Percentiles rank a stretch among this genome's conserved stretches.
phyloP scores from a whole-genome alignment of 2,329 filamentous ascomycete genomes.

The Trichocomaceae sp. region DNA sequence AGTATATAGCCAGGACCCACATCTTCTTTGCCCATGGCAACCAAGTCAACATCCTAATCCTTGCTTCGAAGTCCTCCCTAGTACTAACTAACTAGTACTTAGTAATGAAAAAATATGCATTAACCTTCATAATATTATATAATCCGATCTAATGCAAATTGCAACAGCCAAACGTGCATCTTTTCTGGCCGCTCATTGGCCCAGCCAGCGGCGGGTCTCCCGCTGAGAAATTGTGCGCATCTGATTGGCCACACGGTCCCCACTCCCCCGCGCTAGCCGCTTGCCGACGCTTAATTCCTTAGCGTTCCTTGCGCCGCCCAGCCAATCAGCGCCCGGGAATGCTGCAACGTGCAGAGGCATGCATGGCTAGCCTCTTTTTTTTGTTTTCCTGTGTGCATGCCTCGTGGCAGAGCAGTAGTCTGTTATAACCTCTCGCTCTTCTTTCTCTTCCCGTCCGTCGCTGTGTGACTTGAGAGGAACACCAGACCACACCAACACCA shows the following conservation, averaged over 20 bases:
- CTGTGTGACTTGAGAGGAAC: no score
- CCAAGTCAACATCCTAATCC: no score
- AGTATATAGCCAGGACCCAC: no score
- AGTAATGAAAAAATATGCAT: no score
- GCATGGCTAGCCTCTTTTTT: background rate
- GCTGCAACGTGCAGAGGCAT: slow-evolving; percentile 10
- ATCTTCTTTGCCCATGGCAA: no score
- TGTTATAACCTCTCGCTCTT: background rate
- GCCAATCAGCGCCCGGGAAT: slow-evolving; percentile 4
- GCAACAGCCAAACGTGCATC: background rate
- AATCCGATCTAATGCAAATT: no score
- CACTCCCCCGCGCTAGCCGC: background rate
- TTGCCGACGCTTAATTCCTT: background rate
- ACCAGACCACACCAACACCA: no score
- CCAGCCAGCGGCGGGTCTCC: background rate
- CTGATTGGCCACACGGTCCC: background rate
- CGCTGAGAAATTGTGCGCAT: background rate
- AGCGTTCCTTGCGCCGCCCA: background rate
- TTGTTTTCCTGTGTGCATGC: no score
- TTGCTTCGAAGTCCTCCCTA: no score
- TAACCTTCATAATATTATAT: no score
- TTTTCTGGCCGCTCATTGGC: background rate
- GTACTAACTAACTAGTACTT: no score
- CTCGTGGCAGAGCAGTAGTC: background rate
- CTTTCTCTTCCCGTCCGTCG: background rate